phyloP scores from a whole-genome alignment of 441 rosid species.

The Breynia disticha region DNA sequence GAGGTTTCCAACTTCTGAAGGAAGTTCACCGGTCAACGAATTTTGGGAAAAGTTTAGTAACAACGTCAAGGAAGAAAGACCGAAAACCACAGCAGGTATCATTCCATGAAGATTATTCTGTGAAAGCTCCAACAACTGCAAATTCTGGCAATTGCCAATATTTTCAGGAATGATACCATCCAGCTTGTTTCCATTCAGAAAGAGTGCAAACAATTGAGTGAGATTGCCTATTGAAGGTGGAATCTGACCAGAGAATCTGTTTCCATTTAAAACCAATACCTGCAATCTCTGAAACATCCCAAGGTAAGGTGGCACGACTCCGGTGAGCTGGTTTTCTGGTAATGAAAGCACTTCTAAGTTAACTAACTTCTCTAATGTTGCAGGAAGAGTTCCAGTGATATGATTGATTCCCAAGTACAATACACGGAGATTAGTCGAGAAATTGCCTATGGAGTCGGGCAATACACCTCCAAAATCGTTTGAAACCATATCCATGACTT shows the following conservation, averaged over 20 bases:
- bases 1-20: neutral
- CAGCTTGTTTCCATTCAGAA: slow-evolving; percentile 6
- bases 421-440: slow-evolving; percentile 1
- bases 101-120: slow-evolving; percentile 9
- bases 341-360: neutral
- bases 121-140: slow-evolving; percentile 3
- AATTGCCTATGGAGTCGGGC: slow-evolving; percentile 14
- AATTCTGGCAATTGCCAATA: slow-evolving; percentile 1
- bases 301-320: slow-evolving; percentile 2
- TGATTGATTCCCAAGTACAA: slow-evolving; percentile 8
- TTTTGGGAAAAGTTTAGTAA: slow-evolving; percentile 7
- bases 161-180: slow-evolving; percentile 13
- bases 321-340: slow-evolving; percentile 3
- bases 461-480: slow-evolving; percentile 16
- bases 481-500: neutral
- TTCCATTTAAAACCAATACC: neutral
- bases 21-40: neutral
- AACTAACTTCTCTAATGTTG: neutral
- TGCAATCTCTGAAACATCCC: slow-evolving; percentile 7
- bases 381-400: slow-evolving; percentile 6
- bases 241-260: slow-evolving; percentile 9
- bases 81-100: slow-evolving; percentile 2
- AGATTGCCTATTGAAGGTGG: slow-evolving; percentile 13
- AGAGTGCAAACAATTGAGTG: slow-evolving; percentile 1
- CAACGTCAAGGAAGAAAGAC: slow-evolving; percentile 2